A percentile compares a stretch with the other conserved stretches of the same genome.
Conservation (phyloP, 108 stramenopile genomes). For the Pseudonitzschia pungens region DNA sequence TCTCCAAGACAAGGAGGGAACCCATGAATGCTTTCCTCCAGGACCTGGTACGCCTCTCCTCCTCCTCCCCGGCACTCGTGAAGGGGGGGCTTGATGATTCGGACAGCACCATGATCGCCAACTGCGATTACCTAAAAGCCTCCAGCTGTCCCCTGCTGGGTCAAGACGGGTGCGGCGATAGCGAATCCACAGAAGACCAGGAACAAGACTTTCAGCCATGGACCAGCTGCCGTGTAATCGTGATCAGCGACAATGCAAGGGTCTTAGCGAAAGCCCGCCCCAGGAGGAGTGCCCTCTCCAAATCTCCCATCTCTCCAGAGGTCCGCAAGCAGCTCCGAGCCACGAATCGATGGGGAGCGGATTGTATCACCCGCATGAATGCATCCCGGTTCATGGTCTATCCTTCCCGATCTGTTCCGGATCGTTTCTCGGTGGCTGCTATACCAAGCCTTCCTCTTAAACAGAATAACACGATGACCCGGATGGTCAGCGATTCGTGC, state of each 20-base stretch:
- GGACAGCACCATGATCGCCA: neutral
- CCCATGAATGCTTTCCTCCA: neutral
- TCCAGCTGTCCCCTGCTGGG: neutral
- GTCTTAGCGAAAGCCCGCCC: neutral
- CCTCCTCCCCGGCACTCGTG: too few relatives aligned
- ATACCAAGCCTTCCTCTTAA: too few relatives aligned
- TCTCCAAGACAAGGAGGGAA: neutral
- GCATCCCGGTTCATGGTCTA: too few relatives aligned
- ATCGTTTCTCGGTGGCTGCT: too few relatives aligned
- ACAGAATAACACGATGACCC: neutral
- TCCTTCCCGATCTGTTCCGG: too few relatives aligned
- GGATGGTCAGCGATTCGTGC: neutral
- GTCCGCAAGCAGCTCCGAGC: neutral
- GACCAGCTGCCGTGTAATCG: neutral
- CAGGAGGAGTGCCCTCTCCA: neutral
- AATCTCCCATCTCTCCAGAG: neutral
- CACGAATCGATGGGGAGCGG: neutral
- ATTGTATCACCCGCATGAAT: neutral
- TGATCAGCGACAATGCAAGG: conserved; percentile 1
- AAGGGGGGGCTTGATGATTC: neutral
- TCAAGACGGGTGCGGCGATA: neutral
- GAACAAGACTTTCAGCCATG: neutral
- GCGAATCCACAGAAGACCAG: neutral
- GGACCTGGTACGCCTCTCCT: neutral
- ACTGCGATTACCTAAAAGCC: neutral